phyloP scores from a whole-genome alignment of 2,329 filamentous ascomycete genomes.

The Fusarium kyushuense region DNA sequence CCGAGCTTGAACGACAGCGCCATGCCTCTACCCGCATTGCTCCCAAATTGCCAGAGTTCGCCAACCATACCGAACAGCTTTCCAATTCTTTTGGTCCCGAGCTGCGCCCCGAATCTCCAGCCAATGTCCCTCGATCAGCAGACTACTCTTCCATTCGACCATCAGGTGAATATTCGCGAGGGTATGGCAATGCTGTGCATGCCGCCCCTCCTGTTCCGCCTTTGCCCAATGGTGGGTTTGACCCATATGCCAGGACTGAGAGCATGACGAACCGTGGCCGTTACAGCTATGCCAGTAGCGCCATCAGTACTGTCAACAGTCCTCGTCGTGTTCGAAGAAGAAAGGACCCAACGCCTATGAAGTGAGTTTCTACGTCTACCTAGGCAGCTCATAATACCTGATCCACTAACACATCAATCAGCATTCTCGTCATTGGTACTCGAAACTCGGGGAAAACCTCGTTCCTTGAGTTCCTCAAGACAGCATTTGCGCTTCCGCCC shows the following conservation, averaged over 20 bases:
- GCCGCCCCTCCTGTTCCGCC: conserved; percentile 66
- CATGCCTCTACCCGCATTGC: conserved; percentile 61
- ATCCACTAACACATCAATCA: conserved; percentile 54
- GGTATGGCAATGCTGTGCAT: conserved; percentile 53
- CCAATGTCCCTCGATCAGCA: conserved; percentile 66
- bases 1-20: conserved; percentile 64
- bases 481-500: conserved; percentile 82
- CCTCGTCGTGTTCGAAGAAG: conserved; percentile 90
- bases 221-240: conserved; percentile 71
- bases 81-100: conserved; percentile 64
- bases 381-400: not conserved
- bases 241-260: conserved; percentile 85
- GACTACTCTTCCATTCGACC: conserved; percentile 57
- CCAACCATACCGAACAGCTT: conserved; percentile 61
- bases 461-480: conserved; percentile 95
- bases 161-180: conserved; percentile 64
- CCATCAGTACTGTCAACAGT: conserved; percentile 91
- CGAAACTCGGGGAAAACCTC: conserved; percentile 93
- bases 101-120: conserved; percentile 71
- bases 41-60: conserved; percentile 65
- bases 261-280: conserved; percentile 97
- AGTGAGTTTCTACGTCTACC: conserved; percentile 74
- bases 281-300: conserved; percentile 95
- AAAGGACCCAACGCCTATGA: conserved; percentile 98
- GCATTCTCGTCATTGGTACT: conserved; percentile 90